phyloP scores from a whole-genome alignment of 768 basidiomycete genomes.

The Pleurotus tuoliensis region DNA sequence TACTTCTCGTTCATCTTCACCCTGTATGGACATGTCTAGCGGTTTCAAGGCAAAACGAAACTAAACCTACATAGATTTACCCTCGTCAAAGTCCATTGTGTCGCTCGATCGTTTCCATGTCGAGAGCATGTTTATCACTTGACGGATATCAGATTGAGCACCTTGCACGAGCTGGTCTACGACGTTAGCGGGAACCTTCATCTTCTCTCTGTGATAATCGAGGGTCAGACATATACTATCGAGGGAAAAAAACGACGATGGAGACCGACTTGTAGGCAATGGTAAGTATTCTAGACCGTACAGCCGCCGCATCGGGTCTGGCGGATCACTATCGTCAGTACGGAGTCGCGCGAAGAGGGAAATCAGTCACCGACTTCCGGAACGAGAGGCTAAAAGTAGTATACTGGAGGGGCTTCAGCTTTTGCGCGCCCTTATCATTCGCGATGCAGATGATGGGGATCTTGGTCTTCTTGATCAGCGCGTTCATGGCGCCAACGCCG shows the following conservation, averaged over 20 bases:
- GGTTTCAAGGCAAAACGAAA: not conserved
- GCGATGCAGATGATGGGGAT: constrained; percentile 97
- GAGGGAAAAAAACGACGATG: not conserved
- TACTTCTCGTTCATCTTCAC: constrained; percentile 92
- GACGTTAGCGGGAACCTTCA: constrained; percentile 89
- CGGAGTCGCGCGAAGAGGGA: not conserved
- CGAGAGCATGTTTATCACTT: constrained; percentile 96
- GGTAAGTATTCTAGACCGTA: constrained; percentile 85
- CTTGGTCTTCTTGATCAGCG: constrained; percentile 66
- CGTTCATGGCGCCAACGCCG: constrained; percentile 90
- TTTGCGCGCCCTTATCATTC: constrained; percentile 83
- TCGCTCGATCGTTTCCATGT: constrained; percentile 88
- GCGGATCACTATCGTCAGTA: constrained; percentile 9
- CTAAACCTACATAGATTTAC: constrained; percentile 79
- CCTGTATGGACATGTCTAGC: constrained; percentile 33
- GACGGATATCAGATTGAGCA: constrained; percentile 93
- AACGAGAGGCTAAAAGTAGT: constrained; percentile 79
- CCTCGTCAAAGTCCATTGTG: constrained; percentile 87
- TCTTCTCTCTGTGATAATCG: constrained; percentile 65
- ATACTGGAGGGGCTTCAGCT: constrained; percentile 78
- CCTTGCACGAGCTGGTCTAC: constrained; percentile 88
- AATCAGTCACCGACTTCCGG: constrained; percentile 43
- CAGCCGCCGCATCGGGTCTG: constrained; percentile 72
- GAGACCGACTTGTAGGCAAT: constrained; percentile 81
- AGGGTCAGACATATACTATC: not conserved